Evolutionary conservation across 169 alveolate species (phyloP), one percentile per base, ranked within the genome.

Genomic region (Eimeria acervulina): DNA sequence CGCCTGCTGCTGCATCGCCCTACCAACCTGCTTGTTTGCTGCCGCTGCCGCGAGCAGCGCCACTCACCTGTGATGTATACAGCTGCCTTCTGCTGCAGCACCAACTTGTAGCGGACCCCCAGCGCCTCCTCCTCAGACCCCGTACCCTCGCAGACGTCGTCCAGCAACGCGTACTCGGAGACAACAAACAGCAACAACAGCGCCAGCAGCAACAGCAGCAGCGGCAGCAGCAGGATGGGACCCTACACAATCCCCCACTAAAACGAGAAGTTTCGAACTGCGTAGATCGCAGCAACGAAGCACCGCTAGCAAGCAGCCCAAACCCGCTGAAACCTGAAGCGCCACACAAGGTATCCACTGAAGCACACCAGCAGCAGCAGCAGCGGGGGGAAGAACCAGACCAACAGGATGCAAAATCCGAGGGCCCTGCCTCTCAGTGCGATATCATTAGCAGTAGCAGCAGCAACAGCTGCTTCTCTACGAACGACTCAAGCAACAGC

Each of bases 31-130:
- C 85, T 76, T 92, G 95, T 38, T 84, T 92, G 47, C 84, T 92
- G 44, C 95, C 95, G 83, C 97, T 97, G 89, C 96, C 95, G 52
- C 97, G 33, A 12, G 91, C 72, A 21, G 91, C 95, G 36, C 95
- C 95, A 7, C 84, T 92, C 66, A 92, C 95, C 36, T 63, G n/a
- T 36, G 95, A 92, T 70, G 85, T 92, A 28, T 61, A 68, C 70
- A 89, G 84, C 26, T 47, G 42, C 81, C 84, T 92, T 38, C 78
- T 92, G 76, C 88, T 52, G 74, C 83, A 33, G 55, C 47, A 36
- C 68, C 63, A 68, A 44, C 83, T 92, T 72, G 52, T 92, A 19
- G 72, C 87, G 6, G 95, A 92, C 51, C 80, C 83, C 3, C 85
- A 47, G 47, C 63, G 68, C 66, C 36, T 55, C 66, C 66, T 78